Evolutionary conservation across 73 alveolate genomes (phyloP), one percentile per base, ranked within the genome.

Genomic region (Paraurostyla sp.): DNA sequence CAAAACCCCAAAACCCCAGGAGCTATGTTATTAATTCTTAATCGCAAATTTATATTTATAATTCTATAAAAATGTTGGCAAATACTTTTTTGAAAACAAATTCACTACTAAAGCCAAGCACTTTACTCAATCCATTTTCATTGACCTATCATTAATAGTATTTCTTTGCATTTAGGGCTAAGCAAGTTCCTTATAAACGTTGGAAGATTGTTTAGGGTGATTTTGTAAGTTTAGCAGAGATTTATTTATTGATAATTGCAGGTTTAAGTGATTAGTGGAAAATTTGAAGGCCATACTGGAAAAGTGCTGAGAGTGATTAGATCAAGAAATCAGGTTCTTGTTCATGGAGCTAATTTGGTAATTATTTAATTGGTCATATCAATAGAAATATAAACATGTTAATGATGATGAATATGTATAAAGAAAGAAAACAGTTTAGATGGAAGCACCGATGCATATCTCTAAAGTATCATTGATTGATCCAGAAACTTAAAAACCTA

Each of bases 141-240:
- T n/a, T n/a, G n/a, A n/a, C n/a, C n/a, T n/a, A n/a, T n/a, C n/a
- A n/a, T n/a, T n/a, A n/a, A n/a, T n/a, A n/a, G n/a, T n/a, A n/a
- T n/a, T n/a, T n/a, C 86, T 88, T 88, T 63, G 91, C 82, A 27
- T 88, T 40, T 30, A 83, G 91, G 40, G 87, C 94, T 0, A 59
- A 60, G 27, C 85, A 89, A 81, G 59, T 62, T 22, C 75, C 93
- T 20, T 85, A 89, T 54, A 82, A 80, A 27, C 83, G 82, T 25
- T 94, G 98, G 99, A 92, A 84, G 29, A 85, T 95, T 1, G 94
- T 94, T 71, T 73, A 63, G 71, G 99, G 96, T 7, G 99, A 95
- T 58, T 27, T 62, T 27, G 86, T 73, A 73, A 48, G 33, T 46
- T 30, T 43, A 3, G 27, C 7, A 7, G 32, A 27, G 7, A 60